These are phyloP conservation scores for Penicillium sp. DNA, from an alignment of 2,329 filamentous ascomycete species.

Conservation along the genomic window DNA sequence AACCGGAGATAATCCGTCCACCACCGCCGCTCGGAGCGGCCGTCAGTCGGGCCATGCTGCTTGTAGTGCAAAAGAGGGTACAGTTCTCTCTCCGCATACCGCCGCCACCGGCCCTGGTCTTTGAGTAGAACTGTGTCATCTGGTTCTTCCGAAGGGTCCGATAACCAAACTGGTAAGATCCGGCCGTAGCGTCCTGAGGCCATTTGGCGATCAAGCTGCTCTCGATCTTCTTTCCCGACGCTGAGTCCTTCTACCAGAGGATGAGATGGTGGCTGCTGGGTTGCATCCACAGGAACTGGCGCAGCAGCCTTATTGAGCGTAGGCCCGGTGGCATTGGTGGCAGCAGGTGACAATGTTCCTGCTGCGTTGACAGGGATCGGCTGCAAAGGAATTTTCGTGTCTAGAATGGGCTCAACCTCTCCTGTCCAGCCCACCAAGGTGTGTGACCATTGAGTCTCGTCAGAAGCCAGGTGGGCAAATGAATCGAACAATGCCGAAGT, in stretches of 20 bases:
- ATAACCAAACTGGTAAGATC: slow-evolving; percentile 85
- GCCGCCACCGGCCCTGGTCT: slow-evolving; percentile 82
- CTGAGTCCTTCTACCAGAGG: slow-evolving; percentile 66
- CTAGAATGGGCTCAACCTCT: slow-evolving; percentile 62
- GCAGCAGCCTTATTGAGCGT: slow-evolving; percentile 73
- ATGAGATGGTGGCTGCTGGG: slow-evolving; percentile 55
- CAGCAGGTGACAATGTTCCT: slow-evolving; percentile 27
- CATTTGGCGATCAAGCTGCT: slow-evolving; percentile 71
- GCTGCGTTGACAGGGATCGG: slow-evolving; percentile 28
- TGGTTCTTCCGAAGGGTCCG: slow-evolving; percentile 69
- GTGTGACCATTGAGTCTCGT: slow-evolving; percentile 82
- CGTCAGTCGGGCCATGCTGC: slow-evolving; percentile 85
- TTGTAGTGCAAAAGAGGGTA: slow-evolving; percentile 97
- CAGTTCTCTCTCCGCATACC: slow-evolving; percentile 86
- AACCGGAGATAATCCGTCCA: slow-evolving; percentile 93
- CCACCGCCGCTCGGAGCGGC: slow-evolving; percentile 73
- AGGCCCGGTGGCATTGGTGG: slow-evolving; percentile 28
- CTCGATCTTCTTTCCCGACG: slow-evolving; percentile 68
- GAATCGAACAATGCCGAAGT: slow-evolving; percentile 92
- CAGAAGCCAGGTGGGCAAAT: slow-evolving; percentile 82
- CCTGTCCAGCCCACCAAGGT: slow-evolving; percentile 94
- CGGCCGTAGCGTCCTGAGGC: slow-evolving; percentile 70
- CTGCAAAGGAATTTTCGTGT: slow-evolving; percentile 30
- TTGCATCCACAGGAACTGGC: slow-evolving; percentile 70
- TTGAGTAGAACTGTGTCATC: slow-evolving; percentile 69